Percentiles rank a stretch among this genome's conserved stretches.
These are phyloP conservation scores for Ophiosphaerella korrae DNA, from an alignment of 2,329 filamentous ascomycete genomes.

Conservation along the genomic window DNA sequence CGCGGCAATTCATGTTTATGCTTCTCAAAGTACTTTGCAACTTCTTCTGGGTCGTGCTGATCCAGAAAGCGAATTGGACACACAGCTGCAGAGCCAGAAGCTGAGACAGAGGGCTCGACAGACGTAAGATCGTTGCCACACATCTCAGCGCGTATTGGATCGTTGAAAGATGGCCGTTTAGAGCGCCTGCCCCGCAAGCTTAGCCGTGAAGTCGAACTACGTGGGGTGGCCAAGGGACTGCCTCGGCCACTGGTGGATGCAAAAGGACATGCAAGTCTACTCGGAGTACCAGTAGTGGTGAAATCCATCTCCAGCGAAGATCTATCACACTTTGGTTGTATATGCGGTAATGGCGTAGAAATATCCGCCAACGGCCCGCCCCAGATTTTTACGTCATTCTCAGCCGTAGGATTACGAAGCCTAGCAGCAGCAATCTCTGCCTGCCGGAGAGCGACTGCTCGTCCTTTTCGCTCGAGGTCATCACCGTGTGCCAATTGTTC, in stretches of 20 bases:
- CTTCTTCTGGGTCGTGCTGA: conserved; percentile 89
- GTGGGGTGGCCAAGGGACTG: conserved; percentile 50
- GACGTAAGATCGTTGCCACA: conserved; percentile 52
- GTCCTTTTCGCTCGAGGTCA: conserved; percentile 40
- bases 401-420: conserved; percentile 27
- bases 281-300: conserved; percentile 81
- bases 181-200: conserved; percentile 45
- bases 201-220: conserved; percentile 47
- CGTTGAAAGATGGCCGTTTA: conserved; percentile 49
- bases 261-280: conserved; percentile 82
- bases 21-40: conserved; percentile 90
- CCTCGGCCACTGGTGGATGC: conserved; percentile 56
- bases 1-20: conserved; percentile 95
- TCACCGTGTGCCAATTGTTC: conserved; percentile 43
- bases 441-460: conserved; percentile 41
- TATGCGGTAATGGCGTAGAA: conserved; percentile 25
- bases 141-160: conserved; percentile 50
- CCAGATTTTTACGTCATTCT: conserved; percentile 49
- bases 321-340: conserved; percentile 44
- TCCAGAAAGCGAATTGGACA: conserved; percentile 94
- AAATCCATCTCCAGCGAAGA: conserved; percentile 80
- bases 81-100: conserved; percentile 58
- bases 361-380: conserved; percentile 45
- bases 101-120: conserved; percentile 52
- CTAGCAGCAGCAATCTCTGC: conserved; percentile 39